phyloP scores from a whole-genome alignment of 2,329 filamentous ascomycete species.

The Aspergillus bombycis region DNA sequence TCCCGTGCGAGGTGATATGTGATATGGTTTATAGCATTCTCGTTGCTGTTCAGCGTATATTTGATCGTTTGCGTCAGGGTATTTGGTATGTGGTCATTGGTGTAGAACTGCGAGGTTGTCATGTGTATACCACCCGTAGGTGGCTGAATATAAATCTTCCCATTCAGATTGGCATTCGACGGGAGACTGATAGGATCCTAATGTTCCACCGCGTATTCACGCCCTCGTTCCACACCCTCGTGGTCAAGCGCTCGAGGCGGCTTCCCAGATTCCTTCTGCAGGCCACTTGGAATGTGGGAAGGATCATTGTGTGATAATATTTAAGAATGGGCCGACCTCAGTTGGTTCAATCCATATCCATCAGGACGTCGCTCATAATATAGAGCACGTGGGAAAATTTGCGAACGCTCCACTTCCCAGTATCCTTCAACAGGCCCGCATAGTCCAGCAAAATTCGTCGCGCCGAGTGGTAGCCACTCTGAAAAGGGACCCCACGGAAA shows the following conservation, averaged over 20 bases:
- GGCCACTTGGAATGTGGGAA: background rate
- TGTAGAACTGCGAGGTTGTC: background rate
- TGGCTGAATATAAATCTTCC: background rate
- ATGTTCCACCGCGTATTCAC: background rate
- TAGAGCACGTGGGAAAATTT: constrained; percentile 57
- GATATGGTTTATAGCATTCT: background rate
- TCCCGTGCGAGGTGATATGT: background rate
- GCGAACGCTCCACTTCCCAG: constrained; percentile 55
- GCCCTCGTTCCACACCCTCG: background rate
- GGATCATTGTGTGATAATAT: background rate
- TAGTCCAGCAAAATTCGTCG: constrained; percentile 56
- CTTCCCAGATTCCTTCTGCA: background rate
- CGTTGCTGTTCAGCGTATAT: background rate
- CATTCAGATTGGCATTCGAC: background rate
- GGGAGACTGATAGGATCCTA: background rate
- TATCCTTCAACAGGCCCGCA: constrained; percentile 56
- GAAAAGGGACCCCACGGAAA: constrained; percentile 52
- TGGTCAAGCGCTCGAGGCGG: background rate
- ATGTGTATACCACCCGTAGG: background rate
- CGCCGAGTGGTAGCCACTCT: constrained; percentile 56
- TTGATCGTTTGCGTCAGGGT: background rate
- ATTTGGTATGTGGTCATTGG: background rate
- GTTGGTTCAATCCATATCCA: constrained; percentile 37
- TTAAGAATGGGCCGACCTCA: too few relatives aligned
- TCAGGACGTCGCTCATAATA: constrained; percentile 57